These are phyloP conservation scores for Sarocladium kiliense DNA, from an alignment of 2,329 filamentous ascomycete species.

Conservation along the genomic window DNA sequence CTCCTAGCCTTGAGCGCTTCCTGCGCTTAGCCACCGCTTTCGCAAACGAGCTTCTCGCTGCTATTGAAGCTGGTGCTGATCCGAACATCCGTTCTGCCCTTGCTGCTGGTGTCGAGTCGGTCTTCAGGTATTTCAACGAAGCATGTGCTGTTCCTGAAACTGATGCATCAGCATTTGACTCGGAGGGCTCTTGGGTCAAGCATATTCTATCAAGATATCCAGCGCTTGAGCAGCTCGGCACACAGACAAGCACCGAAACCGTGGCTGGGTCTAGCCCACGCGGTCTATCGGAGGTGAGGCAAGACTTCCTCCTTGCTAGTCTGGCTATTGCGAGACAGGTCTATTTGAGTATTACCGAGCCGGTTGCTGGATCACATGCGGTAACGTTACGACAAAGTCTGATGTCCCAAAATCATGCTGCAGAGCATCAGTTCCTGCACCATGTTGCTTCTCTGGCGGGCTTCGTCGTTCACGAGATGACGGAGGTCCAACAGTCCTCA, in stretches of 20 bases:
- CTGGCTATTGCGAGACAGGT: conserved; percentile 33
- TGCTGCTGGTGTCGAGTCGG: conserved; percentile 29
- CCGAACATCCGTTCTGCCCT: conserved; percentile 33
- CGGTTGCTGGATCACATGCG: conserved; percentile 13
- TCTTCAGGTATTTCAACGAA: conserved; percentile 33
- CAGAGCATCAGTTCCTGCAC: conserved; percentile 30
- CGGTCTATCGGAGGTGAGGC: conserved; percentile 20
- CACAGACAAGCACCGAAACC: not conserved
- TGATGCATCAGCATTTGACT: conserved; percentile 9
- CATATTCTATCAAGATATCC: conserved; percentile 23
- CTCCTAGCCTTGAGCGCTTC: conserved; percentile 32
- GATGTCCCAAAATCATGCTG: conserved; percentile 17
- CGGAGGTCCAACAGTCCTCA: conserved; percentile 28
- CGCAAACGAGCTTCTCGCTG: conserved; percentile 27
- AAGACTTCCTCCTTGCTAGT: conserved; percentile 34
- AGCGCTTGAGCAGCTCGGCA: conserved; percentile 15
- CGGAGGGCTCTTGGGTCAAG: conserved; percentile 19
- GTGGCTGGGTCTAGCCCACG: not conserved
- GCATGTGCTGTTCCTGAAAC: conserved; percentile 27
- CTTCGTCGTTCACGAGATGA: conserved; percentile 31
- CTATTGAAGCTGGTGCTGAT: conserved; percentile 24
- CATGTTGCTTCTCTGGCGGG: conserved; percentile 30
- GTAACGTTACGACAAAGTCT: conserved; percentile 28
- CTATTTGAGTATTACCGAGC: conserved; percentile 34
- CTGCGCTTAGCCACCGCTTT: conserved; percentile 32